Evolutionary conservation across 2,329 filamentous ascomycete species (phyloP).

Genomic region (Coniochaeta prunicola): DNA sequence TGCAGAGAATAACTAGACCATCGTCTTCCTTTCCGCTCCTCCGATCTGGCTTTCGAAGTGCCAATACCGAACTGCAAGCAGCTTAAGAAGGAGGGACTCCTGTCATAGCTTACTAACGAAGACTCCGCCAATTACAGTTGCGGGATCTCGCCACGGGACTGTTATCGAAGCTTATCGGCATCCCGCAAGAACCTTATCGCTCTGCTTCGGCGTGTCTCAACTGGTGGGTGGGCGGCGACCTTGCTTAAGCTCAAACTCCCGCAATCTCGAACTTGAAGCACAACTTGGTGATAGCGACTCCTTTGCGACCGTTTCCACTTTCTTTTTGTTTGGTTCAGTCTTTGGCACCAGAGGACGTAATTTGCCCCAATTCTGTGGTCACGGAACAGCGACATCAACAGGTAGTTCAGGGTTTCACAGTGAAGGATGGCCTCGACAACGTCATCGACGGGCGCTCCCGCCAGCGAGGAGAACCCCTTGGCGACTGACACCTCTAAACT

Average conservation of each 20-base stretch:
- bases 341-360: neutral
- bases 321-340: neutral
- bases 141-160: neutral
- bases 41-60: no score
- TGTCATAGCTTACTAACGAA: neutral
- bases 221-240: neutral
- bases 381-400: neutral
- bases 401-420: neutral
- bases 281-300: neutral
- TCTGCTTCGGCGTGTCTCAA: neutral
- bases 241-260: neutral
- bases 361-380: neutral
- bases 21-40: neutral
- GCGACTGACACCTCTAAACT: slow-evolving; percentile 80
- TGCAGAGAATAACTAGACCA: neutral
- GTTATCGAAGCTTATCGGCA: neutral
- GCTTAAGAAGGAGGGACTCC: neutral
- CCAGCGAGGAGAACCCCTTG: slow-evolving; percentile 32
- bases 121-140: neutral
- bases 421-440: slow-evolving; percentile 27
- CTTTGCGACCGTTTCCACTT: neutral
- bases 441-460: slow-evolving; percentile 2
- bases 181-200: neutral
- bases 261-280: neutral
- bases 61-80: no score